A percentile compares a stretch with the other conserved stretches of the same genome.
These are phyloP conservation scores for Rhynchospora tenuis DNA, from an alignment of 176 grass and related monocot genomes.

Conservation along the genomic window DNA sequence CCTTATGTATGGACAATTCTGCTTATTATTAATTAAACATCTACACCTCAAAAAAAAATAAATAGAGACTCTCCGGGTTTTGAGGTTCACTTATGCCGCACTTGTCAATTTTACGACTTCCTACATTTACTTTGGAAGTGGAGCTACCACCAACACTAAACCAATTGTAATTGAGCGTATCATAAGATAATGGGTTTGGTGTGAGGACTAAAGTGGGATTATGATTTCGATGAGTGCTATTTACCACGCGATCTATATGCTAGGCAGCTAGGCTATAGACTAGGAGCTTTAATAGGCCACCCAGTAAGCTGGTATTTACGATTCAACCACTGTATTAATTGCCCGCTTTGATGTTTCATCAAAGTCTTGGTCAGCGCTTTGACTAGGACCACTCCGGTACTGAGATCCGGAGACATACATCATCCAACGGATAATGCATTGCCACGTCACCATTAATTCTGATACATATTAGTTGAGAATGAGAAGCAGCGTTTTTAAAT, in stretches of 20 bases:
- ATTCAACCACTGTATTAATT: conserved; percentile 4
- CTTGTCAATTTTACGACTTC: background rate
- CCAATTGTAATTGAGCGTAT: background rate
- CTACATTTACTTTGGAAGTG: background rate
- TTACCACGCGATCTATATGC: conserved; percentile 1
- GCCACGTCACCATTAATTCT: background rate
- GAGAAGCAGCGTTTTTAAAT: too few species aligned
- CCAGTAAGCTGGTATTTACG: background rate
- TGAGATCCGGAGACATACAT: background rate
- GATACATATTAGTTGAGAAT: background rate
- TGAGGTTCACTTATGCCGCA: background rate
- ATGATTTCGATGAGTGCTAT: background rate
- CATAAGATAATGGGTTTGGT: background rate
- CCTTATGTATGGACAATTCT: too few species aligned
- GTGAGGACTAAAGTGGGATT: background rate
- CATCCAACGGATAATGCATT: background rate
- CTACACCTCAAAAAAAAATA: too few species aligned
- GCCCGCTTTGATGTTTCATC: too few species aligned
- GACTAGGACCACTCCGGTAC: background rate
- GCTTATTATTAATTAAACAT: too few species aligned
- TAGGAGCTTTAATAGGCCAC: background rate
- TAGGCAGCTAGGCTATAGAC: background rate
- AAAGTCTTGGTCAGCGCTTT: conserved; percentile 8
- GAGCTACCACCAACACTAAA: background rate
- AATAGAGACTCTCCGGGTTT: conserved; percentile 3